Conservation (phyloP, 2,329 filamentous ascomycete genomes). For the Helminthosporium solani region DNA sequence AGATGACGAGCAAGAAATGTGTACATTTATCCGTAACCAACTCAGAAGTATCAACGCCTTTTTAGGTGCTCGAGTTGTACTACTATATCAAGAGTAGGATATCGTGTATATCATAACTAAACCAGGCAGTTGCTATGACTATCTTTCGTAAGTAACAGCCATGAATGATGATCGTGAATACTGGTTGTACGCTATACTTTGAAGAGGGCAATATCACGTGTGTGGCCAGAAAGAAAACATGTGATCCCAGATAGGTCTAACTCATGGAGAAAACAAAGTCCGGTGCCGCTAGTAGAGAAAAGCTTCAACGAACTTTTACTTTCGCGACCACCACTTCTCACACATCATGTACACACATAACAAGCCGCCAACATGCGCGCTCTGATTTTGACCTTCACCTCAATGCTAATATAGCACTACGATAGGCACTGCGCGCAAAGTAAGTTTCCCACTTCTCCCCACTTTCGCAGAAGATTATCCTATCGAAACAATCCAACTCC, state of each 20-base stretch:
- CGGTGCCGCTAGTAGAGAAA: background rate
- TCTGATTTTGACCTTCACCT: background rate
- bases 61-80: no score
- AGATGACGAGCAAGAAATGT: no score
- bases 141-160: no score
- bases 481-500: constrained; percentile 60
- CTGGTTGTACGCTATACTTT: no score
- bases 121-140: no score
- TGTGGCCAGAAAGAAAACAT: no score
- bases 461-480: constrained; percentile 45
- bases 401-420: background rate
- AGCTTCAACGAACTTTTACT: background rate
- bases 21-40: no score
- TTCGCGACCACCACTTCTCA: background rate
- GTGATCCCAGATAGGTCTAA: background rate
- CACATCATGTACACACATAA: background rate
- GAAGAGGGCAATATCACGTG: no score
- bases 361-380: constrained; percentile 6
- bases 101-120: no score
- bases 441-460: constrained; percentile 6
- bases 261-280: background rate
- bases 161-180: no score
- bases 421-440: constrained; percentile 2
- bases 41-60: no score
- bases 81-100: no score